Percentiles rank a stretch among this genome's conserved stretches.
Conservation (phyloP, 164 flowering plant genomes). For the Platanus orientalis region DNA sequence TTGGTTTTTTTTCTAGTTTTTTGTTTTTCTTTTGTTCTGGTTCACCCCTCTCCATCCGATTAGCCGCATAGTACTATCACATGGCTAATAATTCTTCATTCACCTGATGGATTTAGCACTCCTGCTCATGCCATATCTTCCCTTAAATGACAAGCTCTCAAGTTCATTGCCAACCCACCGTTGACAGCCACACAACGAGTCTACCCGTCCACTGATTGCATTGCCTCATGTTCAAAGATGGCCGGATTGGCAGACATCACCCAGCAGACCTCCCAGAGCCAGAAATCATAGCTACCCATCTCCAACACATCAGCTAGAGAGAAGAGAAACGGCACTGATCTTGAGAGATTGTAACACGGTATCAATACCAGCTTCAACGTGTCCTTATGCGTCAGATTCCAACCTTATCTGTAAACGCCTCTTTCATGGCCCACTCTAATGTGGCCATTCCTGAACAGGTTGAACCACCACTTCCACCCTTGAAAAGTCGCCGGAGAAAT, state of each 20-base stretch:
- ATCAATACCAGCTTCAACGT: not conserved
- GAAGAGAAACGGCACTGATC: not conserved
- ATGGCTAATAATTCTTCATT: no score
- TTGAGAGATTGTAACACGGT: not conserved
- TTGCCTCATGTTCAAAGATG: conserved; percentile 6
- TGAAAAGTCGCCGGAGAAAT: conserved; percentile 30
- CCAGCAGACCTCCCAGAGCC: not conserved
- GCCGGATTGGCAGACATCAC: not conserved
- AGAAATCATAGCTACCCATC: not conserved
- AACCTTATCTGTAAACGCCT: conserved; percentile 44
- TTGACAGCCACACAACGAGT: conserved; percentile 18
- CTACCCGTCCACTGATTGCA: conserved; percentile 22
- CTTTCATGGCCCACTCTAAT: conserved; percentile 58
- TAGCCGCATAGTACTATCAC: no score
- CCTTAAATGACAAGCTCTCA: no score
- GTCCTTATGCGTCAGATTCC: conserved; percentile 10
- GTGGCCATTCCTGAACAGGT: conserved; percentile 29
- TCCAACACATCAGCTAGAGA: not conserved
- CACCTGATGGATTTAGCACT: no score
- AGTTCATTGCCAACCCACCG: conserved; percentile 24
- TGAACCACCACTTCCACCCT: conserved; percentile 12
- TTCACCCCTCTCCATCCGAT: no score
- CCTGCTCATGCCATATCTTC: no score
- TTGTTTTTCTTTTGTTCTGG: no score
- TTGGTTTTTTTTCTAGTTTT: no score